A percentile compares a stretch with the other conserved stretches of the same genome.
These are phyloP conservation scores for Xanthoconium stramineum DNA, from an alignment of 768 basidiomycete species.

Conservation along the genomic window DNA sequence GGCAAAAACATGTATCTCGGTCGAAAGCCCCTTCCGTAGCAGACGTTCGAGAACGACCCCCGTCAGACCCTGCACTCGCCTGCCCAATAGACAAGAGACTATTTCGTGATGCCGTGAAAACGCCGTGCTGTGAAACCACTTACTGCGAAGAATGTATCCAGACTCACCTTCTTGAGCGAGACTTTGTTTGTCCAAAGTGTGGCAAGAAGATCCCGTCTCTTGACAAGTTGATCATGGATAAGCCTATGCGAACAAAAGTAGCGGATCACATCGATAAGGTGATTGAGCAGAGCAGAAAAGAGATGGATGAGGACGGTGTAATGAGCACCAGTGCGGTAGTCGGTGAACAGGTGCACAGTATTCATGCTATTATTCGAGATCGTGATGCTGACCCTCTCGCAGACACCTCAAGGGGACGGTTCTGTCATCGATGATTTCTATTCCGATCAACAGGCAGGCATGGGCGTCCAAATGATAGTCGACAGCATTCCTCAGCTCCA, in stretches of 20 bases:
- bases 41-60: constrained; percentile 84
- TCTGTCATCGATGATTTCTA: constrained; percentile 63
- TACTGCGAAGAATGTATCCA: constrained; percentile 99
- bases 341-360: constrained; percentile 35
- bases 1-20: constrained; percentile 87
- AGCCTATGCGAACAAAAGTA: constrained; percentile 73
- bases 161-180: constrained; percentile 88
- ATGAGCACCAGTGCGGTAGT: constrained; percentile 15
- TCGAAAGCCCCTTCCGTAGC: constrained; percentile 79
- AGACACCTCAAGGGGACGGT: constrained; percentile 27
- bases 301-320: constrained; percentile 46
- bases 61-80: constrained; percentile 72
- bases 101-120: constrained; percentile 91
- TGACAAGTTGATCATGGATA: constrained; percentile 82
- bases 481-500: constrained; percentile 80
- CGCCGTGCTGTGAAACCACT: constrained; percentile 86
- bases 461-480: constrained; percentile 70
- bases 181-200: constrained; percentile 93
- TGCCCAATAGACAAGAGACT: constrained; percentile 94
- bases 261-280: constrained; percentile 77
- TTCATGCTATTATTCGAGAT: not conserved
- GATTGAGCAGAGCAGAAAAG: constrained; percentile 74
- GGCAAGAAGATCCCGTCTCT: constrained; percentile 82
- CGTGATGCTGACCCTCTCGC: constrained; percentile 4
- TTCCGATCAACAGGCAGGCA: constrained; percentile 66